phyloP scores from a whole-genome alignment of 2,329 filamentous ascomycete genomes.

The Penicillium freii region DNA sequence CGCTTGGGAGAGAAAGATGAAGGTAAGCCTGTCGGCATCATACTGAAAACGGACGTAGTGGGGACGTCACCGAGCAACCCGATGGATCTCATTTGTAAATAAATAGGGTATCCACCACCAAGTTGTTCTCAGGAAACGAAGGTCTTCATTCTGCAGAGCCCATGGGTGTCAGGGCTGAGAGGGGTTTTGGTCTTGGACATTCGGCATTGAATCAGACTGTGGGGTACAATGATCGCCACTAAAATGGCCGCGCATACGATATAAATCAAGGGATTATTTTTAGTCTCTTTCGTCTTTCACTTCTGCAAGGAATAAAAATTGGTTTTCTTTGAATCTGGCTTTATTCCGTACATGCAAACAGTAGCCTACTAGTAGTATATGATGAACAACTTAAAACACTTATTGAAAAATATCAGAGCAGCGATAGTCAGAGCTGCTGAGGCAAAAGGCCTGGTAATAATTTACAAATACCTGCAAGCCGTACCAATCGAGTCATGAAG shows the following conservation, averaged over 20 bases:
- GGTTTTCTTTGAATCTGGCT: not conserved
- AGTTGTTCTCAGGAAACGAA: conserved; percentile 7
- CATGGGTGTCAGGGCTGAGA: conserved; percentile 18
- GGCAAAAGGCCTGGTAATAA: conserved; percentile 37
- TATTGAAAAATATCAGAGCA: conserved; percentile 14
- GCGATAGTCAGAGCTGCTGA: conserved; percentile 21
- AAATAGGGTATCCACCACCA: conserved; percentile 13
- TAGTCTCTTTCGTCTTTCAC: not conserved
- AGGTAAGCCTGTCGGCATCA: conserved; percentile 31
- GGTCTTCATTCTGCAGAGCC: conserved; percentile 14
- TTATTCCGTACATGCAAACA: not conserved
- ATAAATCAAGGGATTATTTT: not conserved
- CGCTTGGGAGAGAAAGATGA: conserved; percentile 34
- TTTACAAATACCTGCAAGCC: conserved; percentile 38
- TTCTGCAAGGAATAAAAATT: not conserved
- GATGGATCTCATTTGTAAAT: conserved; percentile 9
- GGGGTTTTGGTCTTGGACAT: conserved; percentile 22
- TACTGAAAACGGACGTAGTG: conserved; percentile 24
- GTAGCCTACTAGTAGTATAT: not conserved
- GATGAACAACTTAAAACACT: conserved; percentile 9
- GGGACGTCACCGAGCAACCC: conserved; percentile 21
- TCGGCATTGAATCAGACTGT: conserved; percentile 17
- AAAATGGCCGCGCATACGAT: not conserved
- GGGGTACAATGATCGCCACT: conserved; percentile 11
- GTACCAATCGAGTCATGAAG: conserved; percentile 36